Percentiles rank a stretch among this genome's conserved stretches.
Conservation (phyloP, 495 filamentous ascomycete species). For the Jackrogersella multiformis region DNA sequence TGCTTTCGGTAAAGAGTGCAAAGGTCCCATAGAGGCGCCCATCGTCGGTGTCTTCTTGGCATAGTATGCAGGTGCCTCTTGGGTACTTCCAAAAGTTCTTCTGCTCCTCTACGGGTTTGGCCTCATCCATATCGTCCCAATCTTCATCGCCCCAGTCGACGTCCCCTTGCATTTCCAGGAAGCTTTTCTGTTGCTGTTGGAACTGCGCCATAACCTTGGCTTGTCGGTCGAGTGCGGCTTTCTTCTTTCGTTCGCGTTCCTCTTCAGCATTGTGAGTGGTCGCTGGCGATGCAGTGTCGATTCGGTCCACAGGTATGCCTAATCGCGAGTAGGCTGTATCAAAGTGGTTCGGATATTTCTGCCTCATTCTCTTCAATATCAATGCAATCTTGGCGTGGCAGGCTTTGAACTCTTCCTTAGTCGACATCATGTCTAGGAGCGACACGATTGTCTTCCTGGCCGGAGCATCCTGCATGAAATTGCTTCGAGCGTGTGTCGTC, state of each 20-base stretch:
- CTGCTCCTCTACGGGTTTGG: conserved; percentile 64
- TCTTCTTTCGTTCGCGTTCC: conserved; percentile 86
- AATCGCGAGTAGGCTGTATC: conserved; percentile 64
- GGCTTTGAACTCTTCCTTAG: conserved; percentile 75
- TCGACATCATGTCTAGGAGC: conserved; percentile 76
- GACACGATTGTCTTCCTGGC: conserved; percentile 74
- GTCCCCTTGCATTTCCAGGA: conserved; percentile 83
- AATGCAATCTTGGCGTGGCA: conserved; percentile 86
- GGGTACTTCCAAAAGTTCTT: conserved; percentile 91
- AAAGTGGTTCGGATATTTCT: conserved; percentile 77
- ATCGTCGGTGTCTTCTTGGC: conserved; percentile 95
- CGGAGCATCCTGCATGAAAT: conserved; percentile 58
- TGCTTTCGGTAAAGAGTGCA: conserved; percentile 85
- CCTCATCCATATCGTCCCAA: conserved; percentile 67
- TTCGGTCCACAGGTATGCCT: conserved; percentile 61
- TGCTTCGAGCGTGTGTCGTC: conserved; percentile 65
- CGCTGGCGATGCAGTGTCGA: conserved; percentile 63
- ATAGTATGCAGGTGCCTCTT: conserved; percentile 92
- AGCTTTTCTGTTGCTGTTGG: conserved; percentile 94
- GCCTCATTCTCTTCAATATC: conserved; percentile 85
- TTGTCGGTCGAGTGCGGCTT: conserved; percentile 85
- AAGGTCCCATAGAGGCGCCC: conserved; percentile 90
- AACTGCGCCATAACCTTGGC: conserved; percentile 96
- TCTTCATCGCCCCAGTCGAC: conserved; percentile 87
- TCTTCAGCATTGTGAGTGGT: conserved; percentile 65